Base-by-base conservation (phyloP, 345 rosid genomes). In the Moricandia arvensis region DNA sequence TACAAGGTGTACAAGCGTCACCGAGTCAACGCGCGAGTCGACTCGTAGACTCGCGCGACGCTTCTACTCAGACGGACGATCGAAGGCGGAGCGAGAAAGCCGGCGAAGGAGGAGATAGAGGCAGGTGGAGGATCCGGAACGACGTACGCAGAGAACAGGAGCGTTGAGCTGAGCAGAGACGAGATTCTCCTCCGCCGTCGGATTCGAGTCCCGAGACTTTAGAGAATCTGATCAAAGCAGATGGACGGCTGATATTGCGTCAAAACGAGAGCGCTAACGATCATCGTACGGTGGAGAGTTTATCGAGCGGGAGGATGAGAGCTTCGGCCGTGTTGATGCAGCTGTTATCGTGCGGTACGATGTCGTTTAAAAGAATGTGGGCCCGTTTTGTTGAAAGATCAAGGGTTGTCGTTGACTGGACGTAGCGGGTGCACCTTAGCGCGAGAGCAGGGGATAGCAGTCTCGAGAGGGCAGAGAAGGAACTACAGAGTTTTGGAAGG, bases 121-220 rank as follows among this genome's bases (percentile, higher is more conserved):
- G 66, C n/a, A 66, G 8, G 71, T 54, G 34, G 16, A 73, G 18
- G 59, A 57, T 0, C 69, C 69, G 66, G 43, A 3, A 3, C 62
- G 77, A 83, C 81, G 17, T 71, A 59, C 18, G 74, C n/a, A n/a
- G n/a, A 68, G 75, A 84, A 72, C 38, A 73, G 68, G 76, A 89
- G 72, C 2, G 82, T 88, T 24, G 96, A 86, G 86, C 93, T 80
- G 70, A 83, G 75, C 66, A 81, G 88, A 82, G 97, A 86, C 63
- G 97, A 88, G 85, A 87, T 90, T 95, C 97, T 1, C 97, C 99
- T 72, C 99, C 99, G 6, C 97, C 91, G 83, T 90, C 93, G 3
- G 97, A 95, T 86, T 95, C 99, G 26, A 95, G 99, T 41, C 96
- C 97, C 1, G 97, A 92, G 76, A 95, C 99, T 3, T 73, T 95